Percentiles rank a stretch among this genome's conserved stretches.
phyloP scores from a whole-genome alignment of 148 eudicot species.

The Nyssa sinensis region DNA sequence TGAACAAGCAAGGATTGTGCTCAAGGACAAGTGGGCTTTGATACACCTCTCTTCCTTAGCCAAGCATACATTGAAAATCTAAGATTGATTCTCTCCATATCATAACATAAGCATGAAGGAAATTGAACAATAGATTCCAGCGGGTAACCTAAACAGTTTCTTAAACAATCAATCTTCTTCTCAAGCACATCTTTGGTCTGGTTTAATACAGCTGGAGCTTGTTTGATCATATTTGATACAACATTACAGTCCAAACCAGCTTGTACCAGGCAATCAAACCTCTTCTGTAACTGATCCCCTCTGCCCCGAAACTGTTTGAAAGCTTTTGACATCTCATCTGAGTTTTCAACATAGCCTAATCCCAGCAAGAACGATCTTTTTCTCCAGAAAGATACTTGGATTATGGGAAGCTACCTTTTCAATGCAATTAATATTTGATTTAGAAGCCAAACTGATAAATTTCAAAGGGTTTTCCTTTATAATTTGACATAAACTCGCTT shows the following conservation, averaged over 20 bases:
- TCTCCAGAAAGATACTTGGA: conserved; percentile 29
- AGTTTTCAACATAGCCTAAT: conserved; percentile 52
- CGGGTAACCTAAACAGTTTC: conserved; percentile 40
- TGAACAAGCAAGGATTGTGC: conserved; percentile 52
- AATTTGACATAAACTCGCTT: conserved; percentile 28
- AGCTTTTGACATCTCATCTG: conserved; percentile 63
- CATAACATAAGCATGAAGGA: conserved; percentile 61
- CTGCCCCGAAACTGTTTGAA: conserved; percentile 52
- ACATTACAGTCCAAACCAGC: conserved; percentile 54
- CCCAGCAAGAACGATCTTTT: conserved; percentile 35
- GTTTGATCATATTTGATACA: conserved; percentile 47
- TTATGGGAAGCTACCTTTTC: conserved; percentile 14
- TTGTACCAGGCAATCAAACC: conserved; percentile 57
- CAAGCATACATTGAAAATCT: conserved; percentile 54
- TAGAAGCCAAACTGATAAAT: conserved; percentile 41
- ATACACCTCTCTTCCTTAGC: conserved; percentile 43
- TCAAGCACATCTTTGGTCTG: conserved; percentile 48
- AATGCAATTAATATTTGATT: conserved; percentile 8
- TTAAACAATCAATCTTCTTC: conserved; percentile 46
- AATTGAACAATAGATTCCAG: conserved; percentile 42
- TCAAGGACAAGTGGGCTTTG: conserved; percentile 42
- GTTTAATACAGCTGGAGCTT: conserved; percentile 47
- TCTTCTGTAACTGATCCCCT: conserved; percentile 62
- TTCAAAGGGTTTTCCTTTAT: conserved; percentile 37
- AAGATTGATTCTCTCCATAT: conserved; percentile 38